Base-by-base conservation (phyloP, 2,329 filamentous ascomycete species). In the Scytalidium sp. region DNA sequence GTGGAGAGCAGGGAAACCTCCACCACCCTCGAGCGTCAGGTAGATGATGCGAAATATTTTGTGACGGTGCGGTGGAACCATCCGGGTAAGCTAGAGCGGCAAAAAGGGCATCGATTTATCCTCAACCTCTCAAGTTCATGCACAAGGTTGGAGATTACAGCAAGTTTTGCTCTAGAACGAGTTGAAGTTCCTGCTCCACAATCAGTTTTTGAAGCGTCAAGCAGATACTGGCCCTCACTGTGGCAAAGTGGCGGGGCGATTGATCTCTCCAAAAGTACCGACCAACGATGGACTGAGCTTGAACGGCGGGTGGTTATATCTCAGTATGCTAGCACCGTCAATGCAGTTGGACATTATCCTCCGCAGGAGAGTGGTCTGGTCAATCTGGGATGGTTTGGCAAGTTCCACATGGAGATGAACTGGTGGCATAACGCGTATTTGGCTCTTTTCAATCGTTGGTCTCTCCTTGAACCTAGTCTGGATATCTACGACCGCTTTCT, bases 371-470 rank as follows among this genome's bases (percentile, higher is more conserved):
- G 69, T 17, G 72, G 72, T 0, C 52, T 74, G 1, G 70, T 74
- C 58, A 75, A 74, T 32, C 74, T 74, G 32, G 72, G 72, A 2
- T 75, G 73, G 71, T 73, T 74, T 40, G 71, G 70, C 55, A 70
- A 70, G 49, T 70, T 74, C 36, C 71, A 74, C 39, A 67, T 73
- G 62, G 71, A 74, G 51, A 73, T 74, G 69, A 63, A 70, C 1
- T 53, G 71, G 1, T 74, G 71, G 71, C 71, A 74, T 32, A 64
- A 65, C 10, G 63, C 64, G 0, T 71, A 73, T 47, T 74, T 69
- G 67, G 61, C 62, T 2, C 65, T 64, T 0, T 74, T 70, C 70
- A 67, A 69, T 1, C 66, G 68, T 3, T 64, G 67, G 45, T 56
- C 61, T 8, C 54, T 69, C 20, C 65, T 73, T 2, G 61, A 70